Evolutionary conservation across 2,329 filamentous ascomycete species (phyloP).

Genomic region (Sordariomycetes sp.): DNA sequence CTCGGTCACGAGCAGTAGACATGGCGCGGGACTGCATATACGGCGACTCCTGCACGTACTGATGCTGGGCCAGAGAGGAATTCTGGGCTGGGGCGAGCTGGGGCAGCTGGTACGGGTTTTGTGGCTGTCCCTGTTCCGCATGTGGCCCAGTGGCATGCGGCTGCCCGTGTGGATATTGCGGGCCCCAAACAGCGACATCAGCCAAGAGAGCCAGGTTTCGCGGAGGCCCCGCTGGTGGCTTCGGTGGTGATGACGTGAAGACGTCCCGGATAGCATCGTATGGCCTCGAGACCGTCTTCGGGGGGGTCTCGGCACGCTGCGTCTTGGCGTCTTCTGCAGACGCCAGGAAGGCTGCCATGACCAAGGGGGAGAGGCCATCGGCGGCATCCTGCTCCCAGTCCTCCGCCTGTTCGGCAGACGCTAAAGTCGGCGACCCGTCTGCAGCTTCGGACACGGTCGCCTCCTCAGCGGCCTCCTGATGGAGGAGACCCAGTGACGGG

Average conservation of each 20-base stretch:
- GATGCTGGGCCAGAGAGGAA: not conserved
- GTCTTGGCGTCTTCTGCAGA: conserved; percentile 3
- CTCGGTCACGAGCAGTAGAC: not conserved
- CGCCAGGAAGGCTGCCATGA: conserved; percentile 4
- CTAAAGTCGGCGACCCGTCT: not conserved
- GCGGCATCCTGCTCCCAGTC: not conserved
- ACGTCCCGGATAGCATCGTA: conserved; percentile 24
- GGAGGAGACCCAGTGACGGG: conserved; percentile 5
- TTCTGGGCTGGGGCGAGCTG: not conserved
- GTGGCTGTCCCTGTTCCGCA: not conserved
- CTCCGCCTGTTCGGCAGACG: not conserved
- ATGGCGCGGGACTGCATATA: not conserved
- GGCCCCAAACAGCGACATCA: not conserved
- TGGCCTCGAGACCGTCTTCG: conserved; percentile 5
- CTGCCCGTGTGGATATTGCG: not conserved
- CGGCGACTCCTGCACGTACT: not conserved
- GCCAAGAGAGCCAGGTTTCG: conserved; percentile 6
- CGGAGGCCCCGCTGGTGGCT: conserved; percentile 17
- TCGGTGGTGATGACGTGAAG: conserved; percentile 13
- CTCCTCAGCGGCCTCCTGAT: not conserved
- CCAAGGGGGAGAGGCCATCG: not conserved
- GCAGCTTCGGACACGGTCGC: not conserved
- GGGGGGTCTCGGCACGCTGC: not conserved
- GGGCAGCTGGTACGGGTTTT: not conserved
- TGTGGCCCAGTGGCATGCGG: not conserved